A percentile compares a stretch with the other conserved stretches of the same genome.
phyloP scores from a whole-genome alignment of 2,329 filamentous ascomycete genomes.

The Beauveria sp. region DNA sequence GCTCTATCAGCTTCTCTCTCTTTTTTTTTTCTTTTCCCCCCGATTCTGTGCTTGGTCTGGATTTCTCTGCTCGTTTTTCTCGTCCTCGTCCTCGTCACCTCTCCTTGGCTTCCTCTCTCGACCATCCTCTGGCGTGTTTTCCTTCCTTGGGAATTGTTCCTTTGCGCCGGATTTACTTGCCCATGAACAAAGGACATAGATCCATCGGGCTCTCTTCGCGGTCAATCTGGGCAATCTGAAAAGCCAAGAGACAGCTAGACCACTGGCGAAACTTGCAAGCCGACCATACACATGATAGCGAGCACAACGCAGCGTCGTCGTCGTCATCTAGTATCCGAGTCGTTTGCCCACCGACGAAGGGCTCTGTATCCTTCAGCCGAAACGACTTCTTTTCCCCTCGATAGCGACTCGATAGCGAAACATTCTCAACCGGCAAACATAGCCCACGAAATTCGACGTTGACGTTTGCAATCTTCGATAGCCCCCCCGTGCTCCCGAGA shows the following conservation, averaged over 20 bases:
- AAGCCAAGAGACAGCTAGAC: not conserved
- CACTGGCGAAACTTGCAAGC: not conserved
- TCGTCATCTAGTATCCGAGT: not conserved
- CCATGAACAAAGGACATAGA: not conserved
- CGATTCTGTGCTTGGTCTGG: not conserved
- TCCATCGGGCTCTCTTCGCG: not conserved
- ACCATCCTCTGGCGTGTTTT: not conserved
- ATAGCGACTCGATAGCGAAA: not conserved
- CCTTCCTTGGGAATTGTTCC: no score
- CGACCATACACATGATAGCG: not conserved
- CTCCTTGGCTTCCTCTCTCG: not conserved
- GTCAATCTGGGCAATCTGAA: not conserved
- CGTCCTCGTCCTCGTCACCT: not conserved
- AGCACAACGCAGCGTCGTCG: not conserved
- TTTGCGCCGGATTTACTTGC: not conserved
- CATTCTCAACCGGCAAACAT: not conserved
- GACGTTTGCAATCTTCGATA: no score
- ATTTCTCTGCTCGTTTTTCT: not conserved
- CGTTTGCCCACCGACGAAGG: not conserved
- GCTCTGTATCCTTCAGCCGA: no score
- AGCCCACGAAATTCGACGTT: not conserved
- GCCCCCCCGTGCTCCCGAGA: no score
- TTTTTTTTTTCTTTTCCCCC: not conserved
- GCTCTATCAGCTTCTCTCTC: not conserved
- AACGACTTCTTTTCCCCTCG: not conserved